These are phyloP conservation scores for Phtheirospermum japonicum DNA, from an alignment of 257 asterid species.

Conservation along the genomic window DNA sequence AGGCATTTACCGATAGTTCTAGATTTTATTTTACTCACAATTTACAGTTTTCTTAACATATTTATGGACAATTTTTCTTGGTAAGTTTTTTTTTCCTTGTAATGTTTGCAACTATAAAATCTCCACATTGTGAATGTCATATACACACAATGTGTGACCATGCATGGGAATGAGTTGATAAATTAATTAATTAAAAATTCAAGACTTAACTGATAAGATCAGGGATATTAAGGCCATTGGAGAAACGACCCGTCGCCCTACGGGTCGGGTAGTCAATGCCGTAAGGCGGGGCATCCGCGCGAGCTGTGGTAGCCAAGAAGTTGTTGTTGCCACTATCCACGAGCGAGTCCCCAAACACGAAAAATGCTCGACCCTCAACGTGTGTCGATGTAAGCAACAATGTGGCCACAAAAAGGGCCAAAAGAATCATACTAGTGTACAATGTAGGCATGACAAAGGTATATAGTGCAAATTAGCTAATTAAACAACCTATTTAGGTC, in stretches of 20 bases:
- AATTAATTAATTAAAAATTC: too few species aligned
- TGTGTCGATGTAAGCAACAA: conserved; percentile 12
- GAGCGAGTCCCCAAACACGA: conserved; percentile 64
- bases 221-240: conserved; percentile 61
- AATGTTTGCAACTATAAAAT: too few species aligned
- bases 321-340: conserved; percentile 69
- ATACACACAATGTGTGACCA: too few species aligned
- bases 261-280: conserved; percentile 58
- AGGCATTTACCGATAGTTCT: too few species aligned
- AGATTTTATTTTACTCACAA: too few species aligned
- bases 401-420: conserved; percentile 22
- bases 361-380: conserved; percentile 44
- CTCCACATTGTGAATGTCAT: too few species aligned
- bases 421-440: conserved; percentile 10
- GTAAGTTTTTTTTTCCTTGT: too few species aligned
- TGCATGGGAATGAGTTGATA: too few species aligned
- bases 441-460: background rate
- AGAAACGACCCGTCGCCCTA: conserved; percentile 59
- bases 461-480: too few species aligned
- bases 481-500: too few species aligned
- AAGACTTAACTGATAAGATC: conserved; percentile 62
- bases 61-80: too few species aligned
- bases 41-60: too few species aligned
- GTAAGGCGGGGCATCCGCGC: conserved; percentile 61
- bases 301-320: conserved; percentile 55